phyloP scores from a whole-genome alignment of 495 filamentous ascomycete genomes.

The Podospora fimiseda region DNA sequence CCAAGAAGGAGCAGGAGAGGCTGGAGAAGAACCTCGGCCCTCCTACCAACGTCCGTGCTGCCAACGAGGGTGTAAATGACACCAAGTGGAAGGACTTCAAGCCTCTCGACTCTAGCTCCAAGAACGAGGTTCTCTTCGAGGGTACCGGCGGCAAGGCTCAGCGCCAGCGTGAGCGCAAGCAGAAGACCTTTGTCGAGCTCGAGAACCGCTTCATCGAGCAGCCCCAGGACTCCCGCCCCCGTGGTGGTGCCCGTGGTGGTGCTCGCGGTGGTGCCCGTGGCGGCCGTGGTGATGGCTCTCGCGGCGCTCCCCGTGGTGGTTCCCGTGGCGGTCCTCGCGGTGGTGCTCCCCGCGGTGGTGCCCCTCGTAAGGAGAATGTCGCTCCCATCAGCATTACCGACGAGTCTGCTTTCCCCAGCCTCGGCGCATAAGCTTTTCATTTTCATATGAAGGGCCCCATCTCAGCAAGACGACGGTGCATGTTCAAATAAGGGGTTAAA shows the following conservation, averaged over 20 bases:
- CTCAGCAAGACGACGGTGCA: no score
- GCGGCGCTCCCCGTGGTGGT: constrained; percentile 26
- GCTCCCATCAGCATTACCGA: constrained; percentile 56
- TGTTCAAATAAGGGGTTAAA: no score
- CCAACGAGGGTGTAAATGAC: constrained; percentile 80
- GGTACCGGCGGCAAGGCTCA: constrained; percentile 71
- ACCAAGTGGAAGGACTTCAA: constrained; percentile 88
- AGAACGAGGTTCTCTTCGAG: constrained; percentile 71
- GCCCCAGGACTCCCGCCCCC: constrained; percentile 42
- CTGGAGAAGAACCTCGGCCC: constrained; percentile 48
- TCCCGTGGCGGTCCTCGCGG: constrained; percentile 39
- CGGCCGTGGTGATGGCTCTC: constrained; percentile 34
- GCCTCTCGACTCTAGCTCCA: constrained; percentile 64
- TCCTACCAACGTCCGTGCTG: constrained; percentile 62
- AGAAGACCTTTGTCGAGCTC: constrained; percentile 82
- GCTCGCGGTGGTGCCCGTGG: constrained; percentile 48
- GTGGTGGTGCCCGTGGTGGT: constrained; percentile 50
- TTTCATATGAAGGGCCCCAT: no score
- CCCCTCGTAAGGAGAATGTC: constrained; percentile 24
- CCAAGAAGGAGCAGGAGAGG: constrained; percentile 78
- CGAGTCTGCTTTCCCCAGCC: constrained; percentile 64
- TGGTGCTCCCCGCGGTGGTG: constrained; percentile 42
- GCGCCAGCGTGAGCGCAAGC: constrained; percentile 85
- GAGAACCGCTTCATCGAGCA: constrained; percentile 71
- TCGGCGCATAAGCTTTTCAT: constrained; percentile 50